These are phyloP conservation scores for Dichotomopilus funicola DNA, from an alignment of 2,329 filamentous ascomycete species.

Conservation along the genomic window DNA sequence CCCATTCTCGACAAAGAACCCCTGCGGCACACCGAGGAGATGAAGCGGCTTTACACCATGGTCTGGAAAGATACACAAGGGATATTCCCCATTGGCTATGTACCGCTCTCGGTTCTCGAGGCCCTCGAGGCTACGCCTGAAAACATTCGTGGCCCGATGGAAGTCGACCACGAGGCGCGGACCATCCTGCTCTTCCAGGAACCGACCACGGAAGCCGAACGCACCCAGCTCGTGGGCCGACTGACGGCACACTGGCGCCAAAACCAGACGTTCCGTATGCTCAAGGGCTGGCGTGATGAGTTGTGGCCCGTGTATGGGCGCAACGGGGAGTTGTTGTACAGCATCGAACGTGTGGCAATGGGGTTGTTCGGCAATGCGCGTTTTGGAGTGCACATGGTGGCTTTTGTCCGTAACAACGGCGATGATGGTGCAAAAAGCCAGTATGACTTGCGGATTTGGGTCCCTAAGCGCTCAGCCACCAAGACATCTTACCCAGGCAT, in stretches of 20 bases:
- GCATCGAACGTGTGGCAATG: slow-evolving; percentile 68
- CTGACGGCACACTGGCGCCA: slow-evolving; percentile 63
- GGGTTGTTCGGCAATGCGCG: slow-evolving; percentile 68
- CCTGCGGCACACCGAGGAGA: slow-evolving; percentile 47
- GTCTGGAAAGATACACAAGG: slow-evolving; percentile 58
- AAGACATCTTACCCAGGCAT: slow-evolving; percentile 91
- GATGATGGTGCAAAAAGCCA: slow-evolving; percentile 26
- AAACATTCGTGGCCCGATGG: slow-evolving; percentile 50
- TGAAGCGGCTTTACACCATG: slow-evolving; percentile 57
- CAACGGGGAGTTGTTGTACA: slow-evolving; percentile 58
- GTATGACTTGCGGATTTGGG: slow-evolving; percentile 70
- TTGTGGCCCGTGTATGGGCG: slow-evolving; percentile 70
- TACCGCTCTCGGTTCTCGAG: slow-evolving; percentile 45
- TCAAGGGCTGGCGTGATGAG: slow-evolving; percentile 76
- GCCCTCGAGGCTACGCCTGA: slow-evolving; percentile 43
- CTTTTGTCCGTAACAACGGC: slow-evolving; percentile 50
- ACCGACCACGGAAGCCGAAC: slow-evolving; percentile 49
- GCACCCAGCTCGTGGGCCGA: slow-evolving; percentile 49
- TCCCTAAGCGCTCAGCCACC: slow-evolving; percentile 64
- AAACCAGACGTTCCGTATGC: slow-evolving; percentile 64
- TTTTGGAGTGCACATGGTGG: slow-evolving; percentile 78
- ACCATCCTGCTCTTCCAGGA: slow-evolving; percentile 59
- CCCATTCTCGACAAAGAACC: slow-evolving; percentile 63
- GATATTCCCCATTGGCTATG: slow-evolving; percentile 56
- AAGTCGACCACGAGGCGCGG: slow-evolving; percentile 51